Conservation (phyloP, 2,329 filamentous ascomycete species). For the Raffaelea albimanens region DNA sequence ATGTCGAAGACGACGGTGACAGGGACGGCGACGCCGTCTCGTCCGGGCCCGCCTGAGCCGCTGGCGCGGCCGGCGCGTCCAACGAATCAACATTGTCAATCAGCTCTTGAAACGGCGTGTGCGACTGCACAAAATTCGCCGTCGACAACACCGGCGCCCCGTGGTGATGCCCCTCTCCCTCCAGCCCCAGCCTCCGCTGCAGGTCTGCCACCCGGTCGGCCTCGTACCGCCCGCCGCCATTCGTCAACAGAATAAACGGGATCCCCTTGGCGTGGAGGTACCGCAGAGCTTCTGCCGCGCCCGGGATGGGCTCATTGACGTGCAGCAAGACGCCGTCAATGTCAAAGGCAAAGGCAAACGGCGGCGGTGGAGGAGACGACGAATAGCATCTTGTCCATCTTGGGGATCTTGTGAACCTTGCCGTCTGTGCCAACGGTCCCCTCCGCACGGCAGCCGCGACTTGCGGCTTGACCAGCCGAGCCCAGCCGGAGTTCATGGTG, state of each 20-base stretch:
- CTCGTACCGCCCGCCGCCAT: conserved; percentile 85
- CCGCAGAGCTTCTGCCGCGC: conserved; percentile 63
- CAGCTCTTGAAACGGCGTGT: conserved; percentile 77
- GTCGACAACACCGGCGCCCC: conserved; percentile 62
- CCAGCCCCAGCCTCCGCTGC: conserved; percentile 58
- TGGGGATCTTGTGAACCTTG: too few species aligned
- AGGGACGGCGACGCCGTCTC: neutral
- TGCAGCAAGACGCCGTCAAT: conserved; percentile 96
- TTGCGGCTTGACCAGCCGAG: neutral
- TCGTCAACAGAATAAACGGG: conserved; percentile 91
- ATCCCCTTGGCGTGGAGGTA: conserved; percentile 67
- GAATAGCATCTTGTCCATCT: conserved; percentile 40
- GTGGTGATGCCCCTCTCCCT: conserved; percentile 80
- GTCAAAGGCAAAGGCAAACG: conserved; percentile 32
- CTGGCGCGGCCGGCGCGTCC: neutral
- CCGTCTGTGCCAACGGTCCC: too few species aligned
- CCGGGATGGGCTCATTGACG: conserved; percentile 67
- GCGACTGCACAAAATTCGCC: conserved; percentile 74
- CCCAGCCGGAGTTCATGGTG: neutral
- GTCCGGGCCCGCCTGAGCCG: neutral
- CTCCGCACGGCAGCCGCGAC: neutral
- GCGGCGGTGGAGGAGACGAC: conserved; percentile 56
- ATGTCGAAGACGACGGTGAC: neutral
- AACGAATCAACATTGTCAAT: conserved; percentile 15
- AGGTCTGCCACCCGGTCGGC: conserved; percentile 62